Evolutionary conservation across 164 flowering plant genomes (phyloP), one percentile per base, ranked within the genome.

Genomic region (Chimonanthus praecox): DNA sequence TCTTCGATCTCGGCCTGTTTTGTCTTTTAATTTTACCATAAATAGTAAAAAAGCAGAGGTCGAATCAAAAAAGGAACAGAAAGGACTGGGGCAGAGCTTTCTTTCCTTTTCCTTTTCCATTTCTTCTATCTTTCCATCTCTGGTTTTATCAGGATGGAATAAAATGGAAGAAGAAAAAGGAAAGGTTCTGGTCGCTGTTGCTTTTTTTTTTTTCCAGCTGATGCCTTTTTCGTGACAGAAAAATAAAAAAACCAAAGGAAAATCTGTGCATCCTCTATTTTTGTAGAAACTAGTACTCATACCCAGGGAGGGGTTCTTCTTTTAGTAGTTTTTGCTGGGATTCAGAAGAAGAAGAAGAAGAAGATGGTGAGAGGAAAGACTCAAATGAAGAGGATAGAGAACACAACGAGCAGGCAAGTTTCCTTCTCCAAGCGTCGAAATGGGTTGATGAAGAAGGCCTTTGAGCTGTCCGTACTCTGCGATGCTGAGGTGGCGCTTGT

Each of bases 361-460:
- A 54, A 50, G 47, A 70, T 70, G 72, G 72, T 54, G 63, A 70
- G 72, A 63, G 63, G 72, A 7, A 70, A 70, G 47, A 70, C 63
- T n/a, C 72, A 70, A 58, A 70, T 70, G 72, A 70, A 20, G 63
- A 51, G 47, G 47, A 51, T 70, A 21, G 72, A 70, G 72, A 70
- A 70, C 47, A 15, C 63, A 8, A 43, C 63, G 33, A 70, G 72
- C 10, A 51, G 72, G 72, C 72, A 70, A 58, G 72, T 70, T 20
- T 54, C 72, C 13, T 70, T 70, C 47, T 20, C 72, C 9, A 70
- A 70, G 62, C 58, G 72, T 8, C 21, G 64, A 21, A 70, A 33
- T 16, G 72, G 72, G 3, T 18, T 70, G 7, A 47, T 70, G 63
- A 70, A 70, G 62, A 70, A 70, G 63, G 72, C 72, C 2, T 70